Evolutionary conservation across 1,284 basidiomycete genomes (phyloP), one percentile per base, ranked within the genome.

Genomic region (Puccinia novopanici): DNA sequence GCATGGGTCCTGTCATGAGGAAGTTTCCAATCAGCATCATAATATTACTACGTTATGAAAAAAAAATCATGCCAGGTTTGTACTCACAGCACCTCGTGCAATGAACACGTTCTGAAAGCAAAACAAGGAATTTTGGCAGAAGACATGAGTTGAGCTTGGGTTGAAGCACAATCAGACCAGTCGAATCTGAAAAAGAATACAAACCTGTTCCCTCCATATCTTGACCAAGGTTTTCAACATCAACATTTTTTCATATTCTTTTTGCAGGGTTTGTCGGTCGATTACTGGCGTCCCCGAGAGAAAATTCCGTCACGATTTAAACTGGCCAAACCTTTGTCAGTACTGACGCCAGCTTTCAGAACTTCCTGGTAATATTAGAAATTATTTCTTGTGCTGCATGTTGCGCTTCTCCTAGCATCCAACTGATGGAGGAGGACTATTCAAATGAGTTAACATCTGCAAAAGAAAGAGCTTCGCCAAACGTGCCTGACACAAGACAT

Each of bases 231-330:
- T 80, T 54, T 74, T 80, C 48, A 80, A 37, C 48, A 74, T 80
- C n/a, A 80, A 61, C 24, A 48, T 57, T 74, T 72, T 74, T 40
- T 74, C 71, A 67, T 72, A 80, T 37, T 80, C 78, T 74, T 55
- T 74, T 54, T 80, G 78, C 15, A 80, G 30, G 13, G 70, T 54
- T 50, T 65, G 42, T 37, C 68, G 55, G 48, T 80, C 50, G 30
- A 59, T 74, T 10, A 80, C 30, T 57, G 78, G 78, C 34, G 57
- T 42, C 15, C 34, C 78, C 34, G 70, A 72, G 57, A 80, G 71
- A 80, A 80, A 22, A 80, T 50, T 12, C 78, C 78, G 40, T 80
- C 78, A 54, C 71, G 55, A 59, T 80, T 80, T 19, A 80, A 48
- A 55, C 78, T 67, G 10, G 78, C 57, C 22, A 80, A 61, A 13